Evolutionary conservation across 2,329 filamentous ascomycete species (phyloP), one percentile per base, ranked within the genome.

Genomic region (Colletotrichum trifolii): DNA sequence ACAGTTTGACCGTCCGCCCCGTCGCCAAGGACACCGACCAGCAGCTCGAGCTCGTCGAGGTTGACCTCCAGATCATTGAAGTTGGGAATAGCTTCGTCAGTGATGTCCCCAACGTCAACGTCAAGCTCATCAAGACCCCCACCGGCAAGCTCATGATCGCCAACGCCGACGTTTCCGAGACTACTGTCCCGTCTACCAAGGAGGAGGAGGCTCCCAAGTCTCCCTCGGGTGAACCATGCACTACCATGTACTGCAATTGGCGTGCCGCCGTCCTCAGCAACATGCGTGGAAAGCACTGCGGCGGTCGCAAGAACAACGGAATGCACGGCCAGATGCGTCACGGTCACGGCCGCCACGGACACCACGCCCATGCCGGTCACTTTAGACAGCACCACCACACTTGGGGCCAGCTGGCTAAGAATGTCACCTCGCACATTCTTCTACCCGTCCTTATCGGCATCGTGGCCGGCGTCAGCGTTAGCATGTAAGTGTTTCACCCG

Each of bases 381-480:
- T 50, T 65, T 12, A 62, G 57, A 50, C 54, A 66, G 34, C 72
- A 69, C 66, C 67, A 76, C 57, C 73, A 75, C 69, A 73, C 70
- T 60, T 84, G 85, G 77, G 75, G 79, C 57, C 77, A 81, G 66
- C 76, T 88, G 34, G 69, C 88, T 50, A 81, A 82, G 71, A 85
- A 85, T 70, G 81, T 91, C 54, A 81, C 85, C 67, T 80, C 87
- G 42, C 87, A 89, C 67, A 83, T 93, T 48, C 75, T 93, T 52
- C 80, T 93, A 43, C 91, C 91, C 2, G 82, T 92, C 57, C 78
- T 91, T 56, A 83, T 92, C 68, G 91, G 91, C 64, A 83, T 93
- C 68, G 83, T 87, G 33, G 88, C 89, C 48, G 91, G 91, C 72
- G 84, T 92, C 59, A 82, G 83, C 36, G 87, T 90, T 68, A 90